Base-by-base conservation (phyloP, 2,329 filamentous ascomycete genomes). In the Rhinocladiella similis region DNA sequence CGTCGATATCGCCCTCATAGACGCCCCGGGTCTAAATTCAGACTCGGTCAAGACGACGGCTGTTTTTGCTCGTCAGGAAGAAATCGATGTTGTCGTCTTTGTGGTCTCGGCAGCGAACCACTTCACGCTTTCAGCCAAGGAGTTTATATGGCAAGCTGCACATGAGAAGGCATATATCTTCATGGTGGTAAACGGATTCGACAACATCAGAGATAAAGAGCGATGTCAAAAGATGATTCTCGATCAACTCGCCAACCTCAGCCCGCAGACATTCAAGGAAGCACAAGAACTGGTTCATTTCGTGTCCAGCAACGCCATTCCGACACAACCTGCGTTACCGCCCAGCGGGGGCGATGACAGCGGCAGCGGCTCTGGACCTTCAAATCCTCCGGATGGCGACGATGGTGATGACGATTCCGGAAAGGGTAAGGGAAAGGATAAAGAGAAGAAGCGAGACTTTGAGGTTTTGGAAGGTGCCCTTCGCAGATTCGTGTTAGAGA, bases 151-250 rank as follows among this genome's bases (percentile, higher is more conserved):
- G 80, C 93, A 93, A 49, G 94, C 94, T 1, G 94, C 94, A 0
- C 86, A 93, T 39, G 94, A 99, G 69, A 99, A 99, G 75, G 93
- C 94, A 0, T 99, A 99, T 70, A 92, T 99, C 61, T 99, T 99
- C 72, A 96, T 99, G 73, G 94, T 99, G 13, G 94, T 99, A 64
- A 99, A 99, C 70, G 92, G 93, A 16, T 99, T 91, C 67, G 94
- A 99, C 73, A 88, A 89, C 59, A 97, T 99, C 66, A 83, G 88
- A 62, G 92, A 97, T 73, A 94, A 97, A 77, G 82, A 90, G 57
- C 83, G 93, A 57, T 97, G 93, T 71, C 84, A 96, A 71, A 91
- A 94, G 69, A 89, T 91, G 84, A 94, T 99, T 48, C 73, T 99
- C 57, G 91, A 97, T 66, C 93, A 97, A 72, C 87, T 99, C 14